Evolutionary conservation across 108 stramenopile species (phyloP), one percentile per base, ranked within the genome.

Genomic region (Pseudonitzschia delicatissima): DNA sequence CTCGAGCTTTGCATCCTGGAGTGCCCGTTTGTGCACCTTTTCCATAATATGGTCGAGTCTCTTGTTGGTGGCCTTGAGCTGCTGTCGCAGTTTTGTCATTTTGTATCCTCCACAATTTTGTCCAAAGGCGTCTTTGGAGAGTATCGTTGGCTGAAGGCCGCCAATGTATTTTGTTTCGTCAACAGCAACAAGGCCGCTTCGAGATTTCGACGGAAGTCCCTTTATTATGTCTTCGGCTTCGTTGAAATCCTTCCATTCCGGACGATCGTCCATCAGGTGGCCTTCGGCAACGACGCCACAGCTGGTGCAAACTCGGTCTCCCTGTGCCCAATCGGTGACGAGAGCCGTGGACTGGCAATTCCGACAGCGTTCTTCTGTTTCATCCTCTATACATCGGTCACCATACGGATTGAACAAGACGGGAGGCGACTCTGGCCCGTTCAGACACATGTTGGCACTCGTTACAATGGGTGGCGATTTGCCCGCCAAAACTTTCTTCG

Each of bases 161-260:
- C 85, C 85, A 18, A 82, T 6, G 44, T 80, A 86, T 37, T 63
- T 57, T 17, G 67, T 48, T 62, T 86, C 85, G 45, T 86, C 79
- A 34, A 78, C 77, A 12, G 71, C 34, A 20, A 82, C 79, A 31
- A 82, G 36, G 13, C 84, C 84, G 45, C 73, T 65, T 2, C 84
- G 68, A 5, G 42, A 12, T 9, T 11, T 18, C 13, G 81, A 63
- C 0, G 71, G 66, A 11, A 62, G 13, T 37, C 77, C 80, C 63
- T 71, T 78, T 65, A 61, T 73, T 20, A 72, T 33, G 60, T 85
- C 84, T 12, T 77, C 75, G 17, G 53, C 79, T 7, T 82, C 81
- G 40, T 70, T 55, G 50, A 76, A 85, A 25, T 85, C 82, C 47
- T 74, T 71, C 85, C 85, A 86, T 74, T 86, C 85, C 4, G 85